These are phyloP conservation scores for Lupinus albus DNA, from an alignment of 306 rosid species.

Conservation along the genomic window DNA sequence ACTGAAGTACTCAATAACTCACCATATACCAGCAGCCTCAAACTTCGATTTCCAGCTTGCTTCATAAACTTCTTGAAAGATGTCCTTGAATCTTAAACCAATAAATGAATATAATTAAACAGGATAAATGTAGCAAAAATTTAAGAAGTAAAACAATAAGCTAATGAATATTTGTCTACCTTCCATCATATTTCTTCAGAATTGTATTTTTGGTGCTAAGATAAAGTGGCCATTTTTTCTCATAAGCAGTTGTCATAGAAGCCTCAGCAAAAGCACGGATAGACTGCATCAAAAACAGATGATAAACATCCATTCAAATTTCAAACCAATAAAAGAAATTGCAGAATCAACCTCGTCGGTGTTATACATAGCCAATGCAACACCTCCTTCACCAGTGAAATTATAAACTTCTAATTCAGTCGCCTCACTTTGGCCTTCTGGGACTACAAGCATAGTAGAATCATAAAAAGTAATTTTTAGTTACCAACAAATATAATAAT, in stretches of 20 bases:
- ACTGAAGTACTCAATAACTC: conserved; percentile 37
- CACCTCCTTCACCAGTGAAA: conserved; percentile 93
- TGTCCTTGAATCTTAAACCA: conserved; percentile 91
- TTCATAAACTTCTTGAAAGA: conserved; percentile 97
- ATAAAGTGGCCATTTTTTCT: conserved; percentile 98
- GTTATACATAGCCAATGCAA: conserved; percentile 89
- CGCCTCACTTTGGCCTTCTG: conserved; percentile 77
- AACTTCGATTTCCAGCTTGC: conserved; percentile 87
- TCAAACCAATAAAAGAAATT: conserved; percentile 29
- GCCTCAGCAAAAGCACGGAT: conserved; percentile 90
- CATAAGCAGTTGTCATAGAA: conserved; percentile 81
- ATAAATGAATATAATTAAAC: conserved; percentile 33
- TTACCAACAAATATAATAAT: conserved; percentile 11
- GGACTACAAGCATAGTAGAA: conserved; percentile 54
- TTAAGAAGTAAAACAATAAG: conserved; percentile 25
- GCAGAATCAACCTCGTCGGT: conserved; percentile 83
- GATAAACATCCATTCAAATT: conserved; percentile 37
- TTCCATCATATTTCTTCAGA: conserved; percentile 98
- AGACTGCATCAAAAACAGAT: conserved; percentile 58
- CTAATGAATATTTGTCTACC: conserved; percentile 54
- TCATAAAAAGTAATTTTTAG: conserved; percentile 26
- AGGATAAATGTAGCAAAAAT: conserved; percentile 1
- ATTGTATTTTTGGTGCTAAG: conserved; percentile 98
- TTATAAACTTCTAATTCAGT: conserved; percentile 80
- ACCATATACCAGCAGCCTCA: conserved; percentile 98